Base-by-base conservation (phyloP, 768 basidiomycete species). In the Hygrophorus russula region DNA sequence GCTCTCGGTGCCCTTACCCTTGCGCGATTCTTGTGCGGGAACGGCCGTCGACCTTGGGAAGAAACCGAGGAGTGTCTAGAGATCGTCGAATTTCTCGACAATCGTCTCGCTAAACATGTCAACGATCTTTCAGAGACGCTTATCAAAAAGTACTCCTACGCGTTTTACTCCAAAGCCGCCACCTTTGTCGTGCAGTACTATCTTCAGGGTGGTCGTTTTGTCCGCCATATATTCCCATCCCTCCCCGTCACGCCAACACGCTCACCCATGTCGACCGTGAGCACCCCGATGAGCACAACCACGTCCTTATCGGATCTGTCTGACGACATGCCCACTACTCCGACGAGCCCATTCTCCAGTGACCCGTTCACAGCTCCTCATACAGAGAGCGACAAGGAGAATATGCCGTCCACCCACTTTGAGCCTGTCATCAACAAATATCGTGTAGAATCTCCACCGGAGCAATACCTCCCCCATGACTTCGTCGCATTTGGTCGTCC, bases 121-220 rank as follows among this genome's bases (percentile, higher is more conserved):
- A 87, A 92, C 55, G 84, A 88, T 51, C 74, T 99, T 27, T 97
- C 94, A 10, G 86, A 94, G 61, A 92, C 86, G n/a, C 70, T 97
- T 56, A 80, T 97, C 58, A 91, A 93, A 70, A 99, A 99, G 68
- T 97, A 99, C 66, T 93, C 93, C 4, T 92, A 89, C 54, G 82
- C 83, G 34, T 96, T 93, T 67, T 98, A 94, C 66, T 91, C 89
- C 39, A 93, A 92, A 65, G 90, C 92, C 0, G 92, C 94, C 17
- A 90, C 85, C 17, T 79, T 89, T 58, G 89, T 91, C 48, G 81
- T 92, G 29, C 89, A 97, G 59, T 91, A 80, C 65, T 99, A 98
- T 59, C 79, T 97, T 39, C 78, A 86, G 56, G 93, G 92, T 39
- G 81, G 81, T 35, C 82, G 78, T 42, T 88, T 83, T 58, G 57